Percentiles rank a stretch among this genome's conserved stretches.
Evolutionary conservation across 1,284 basidiomycete genomes (phyloP).

Genomic region (Moesziomyces globuligerus): DNA sequence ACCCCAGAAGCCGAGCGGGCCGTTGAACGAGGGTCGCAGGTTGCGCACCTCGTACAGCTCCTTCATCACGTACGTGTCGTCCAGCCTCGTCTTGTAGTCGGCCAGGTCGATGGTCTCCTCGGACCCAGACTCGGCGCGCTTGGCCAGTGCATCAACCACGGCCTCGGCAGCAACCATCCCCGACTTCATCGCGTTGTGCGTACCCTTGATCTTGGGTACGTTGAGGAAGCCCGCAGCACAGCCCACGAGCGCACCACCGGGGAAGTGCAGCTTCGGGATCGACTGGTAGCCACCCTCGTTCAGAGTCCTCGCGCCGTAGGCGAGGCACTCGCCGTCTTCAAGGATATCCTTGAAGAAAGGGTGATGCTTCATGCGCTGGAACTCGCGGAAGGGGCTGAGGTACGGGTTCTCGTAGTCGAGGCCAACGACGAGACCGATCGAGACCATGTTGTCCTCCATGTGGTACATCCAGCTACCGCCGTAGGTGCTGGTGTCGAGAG

Average conservation of each 20-base stretch:
- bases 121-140: conserved; percentile 61
- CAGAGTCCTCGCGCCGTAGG: conserved; percentile 89
- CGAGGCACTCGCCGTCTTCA: conserved; percentile 80
- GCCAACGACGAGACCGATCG: conserved; percentile 89
- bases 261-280: conserved; percentile 90
- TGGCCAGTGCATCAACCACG: conserved; percentile 76
- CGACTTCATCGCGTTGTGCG: conserved; percentile 99
- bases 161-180: conserved; percentile 96
- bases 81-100: conserved; percentile 78
- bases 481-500: conserved; percentile 84
- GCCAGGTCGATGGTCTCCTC: conserved; percentile 76
- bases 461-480: conserved; percentile 96
- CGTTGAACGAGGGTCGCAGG: conserved; percentile 89
- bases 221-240: conserved; percentile 96
- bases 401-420: conserved; percentile 96
- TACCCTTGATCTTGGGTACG: conserved; percentile 98
- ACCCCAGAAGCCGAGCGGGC: conserved; percentile 83
- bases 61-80: conserved; percentile 84
- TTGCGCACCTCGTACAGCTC: conserved; percentile 94
- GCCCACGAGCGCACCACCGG: conserved; percentile 92
- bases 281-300: conserved; percentile 96
- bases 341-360: conserved; percentile 87
- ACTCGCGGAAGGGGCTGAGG: conserved; percentile 88
- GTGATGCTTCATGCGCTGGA: conserved; percentile 98
- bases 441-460: conserved; percentile 91